A percentile compares a stretch with the other conserved stretches of the same genome.
phyloP scores from a whole-genome alignment of 768 basidiomycete genomes.

The Rhodotorula sphaerocarpa region DNA sequence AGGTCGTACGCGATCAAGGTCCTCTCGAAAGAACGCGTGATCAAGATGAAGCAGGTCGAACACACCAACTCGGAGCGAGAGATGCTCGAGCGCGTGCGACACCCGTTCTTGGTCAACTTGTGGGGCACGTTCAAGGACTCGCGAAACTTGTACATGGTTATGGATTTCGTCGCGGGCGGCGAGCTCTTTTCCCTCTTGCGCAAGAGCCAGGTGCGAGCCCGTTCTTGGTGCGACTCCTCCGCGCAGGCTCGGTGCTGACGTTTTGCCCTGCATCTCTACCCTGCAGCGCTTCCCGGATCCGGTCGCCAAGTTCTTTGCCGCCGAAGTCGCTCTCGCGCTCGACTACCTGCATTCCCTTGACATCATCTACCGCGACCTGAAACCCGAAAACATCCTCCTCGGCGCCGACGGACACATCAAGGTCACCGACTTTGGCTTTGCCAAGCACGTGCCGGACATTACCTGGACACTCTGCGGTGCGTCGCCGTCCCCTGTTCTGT shows the following conservation, averaged over 20 bases:
- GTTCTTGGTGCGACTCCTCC: too few species aligned
- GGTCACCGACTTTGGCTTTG: slow-evolving; percentile 93
- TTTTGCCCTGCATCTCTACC: too few species aligned
- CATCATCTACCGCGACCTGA: slow-evolving; percentile 97
- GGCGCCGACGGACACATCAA: slow-evolving; percentile 67
- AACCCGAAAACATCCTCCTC: slow-evolving; percentile 52
- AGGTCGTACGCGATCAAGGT: slow-evolving; percentile 71
- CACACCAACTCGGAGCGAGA: slow-evolving; percentile 96
- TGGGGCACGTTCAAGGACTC: slow-evolving; percentile 89
- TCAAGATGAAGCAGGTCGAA: slow-evolving; percentile 79
- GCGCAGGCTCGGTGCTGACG: too few species aligned
- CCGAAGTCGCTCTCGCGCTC: slow-evolving; percentile 87
- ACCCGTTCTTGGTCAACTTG: slow-evolving; percentile 95
- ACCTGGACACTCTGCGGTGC: slow-evolving; percentile 82
- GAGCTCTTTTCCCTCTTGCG: slow-evolving; percentile 95
- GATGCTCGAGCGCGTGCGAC: slow-evolving; percentile 74
- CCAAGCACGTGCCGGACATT: slow-evolving; percentile 89
- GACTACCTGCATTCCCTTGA: slow-evolving; percentile 94
- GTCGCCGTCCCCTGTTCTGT: slow-evolving; percentile 26
- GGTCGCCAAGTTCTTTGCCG: slow-evolving; percentile 95
- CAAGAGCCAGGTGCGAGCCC: slow-evolving; percentile 39
- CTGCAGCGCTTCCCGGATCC: slow-evolving; percentile 85
- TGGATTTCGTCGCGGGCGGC: slow-evolving; percentile 62
- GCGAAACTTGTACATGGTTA: slow-evolving; percentile 94
- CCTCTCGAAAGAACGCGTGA: slow-evolving; percentile 44